Evolutionary conservation across 2,329 filamentous ascomycete species (phyloP), one percentile per base, ranked within the genome.

Genomic region (Alternaria incomplexa): DNA sequence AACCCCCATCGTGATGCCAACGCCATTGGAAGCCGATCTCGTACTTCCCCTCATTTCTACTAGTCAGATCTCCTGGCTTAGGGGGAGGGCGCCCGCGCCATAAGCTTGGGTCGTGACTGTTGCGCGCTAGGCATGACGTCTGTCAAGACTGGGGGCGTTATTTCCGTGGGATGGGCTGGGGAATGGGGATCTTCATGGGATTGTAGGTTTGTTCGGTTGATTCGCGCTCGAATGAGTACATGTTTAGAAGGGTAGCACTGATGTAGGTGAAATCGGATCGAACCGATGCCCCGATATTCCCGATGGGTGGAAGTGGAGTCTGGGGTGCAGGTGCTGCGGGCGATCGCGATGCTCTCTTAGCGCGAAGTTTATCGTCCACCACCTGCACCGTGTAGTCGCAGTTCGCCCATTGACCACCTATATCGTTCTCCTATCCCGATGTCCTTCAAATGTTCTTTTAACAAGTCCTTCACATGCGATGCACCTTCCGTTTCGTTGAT

Each of bases 291-390:
- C 30, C 10, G 6, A 28, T 59, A 30, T 59, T 58, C 22, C 57
- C 20, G 20, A 20, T n/a, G n/a, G n/a, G n/a, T n/a, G n/a, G n/a
- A n/a, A n/a, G n/a, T n/a, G n/a, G n/a, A n/a, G n/a, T 63, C 61
- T 64, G 61, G 67, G 65, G 67, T 66, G 55, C 67, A 56, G n/a
- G n/a, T n/a, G n/a, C n/a, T n/a, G n/a, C n/a, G n/a, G n/a, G 15
- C 22, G 47, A 63, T 60, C 54, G 32, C 45, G 52, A 45, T 61
- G 32, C 8, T 20, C 25, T 12, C 17, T n/a, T 56, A 56, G 58
- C 32, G 51, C 52, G 7, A 28, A 44, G 32, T 52, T n/a, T 36
- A 17, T 26, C n/a, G 13, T 30, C 46, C 46, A 28, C 46, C 45
- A 48, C 4, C 15, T n/a, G n/a, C n/a, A n/a, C n/a, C n/a, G n/a